Conservation (phyloP, 179 eudicot species). For the Silene noctiflora region DNA sequence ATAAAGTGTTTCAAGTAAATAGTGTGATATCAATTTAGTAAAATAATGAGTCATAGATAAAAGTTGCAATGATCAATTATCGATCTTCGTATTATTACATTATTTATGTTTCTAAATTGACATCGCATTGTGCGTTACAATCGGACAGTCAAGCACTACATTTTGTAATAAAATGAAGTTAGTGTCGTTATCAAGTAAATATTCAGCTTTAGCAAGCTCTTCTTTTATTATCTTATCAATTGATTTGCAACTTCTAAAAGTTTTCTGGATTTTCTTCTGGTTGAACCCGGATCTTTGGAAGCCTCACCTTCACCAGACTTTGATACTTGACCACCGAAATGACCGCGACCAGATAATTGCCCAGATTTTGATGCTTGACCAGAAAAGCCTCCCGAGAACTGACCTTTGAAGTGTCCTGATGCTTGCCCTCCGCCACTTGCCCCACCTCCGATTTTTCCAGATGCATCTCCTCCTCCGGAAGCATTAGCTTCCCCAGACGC, state of each 20-base stretch:
- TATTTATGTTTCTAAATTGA: background rate
- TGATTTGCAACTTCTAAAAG: background rate
- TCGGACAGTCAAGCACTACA: background rate
- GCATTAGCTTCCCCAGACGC: background rate
- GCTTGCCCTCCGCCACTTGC: background rate
- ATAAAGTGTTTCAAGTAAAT: too few species aligned
- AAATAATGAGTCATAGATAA: background rate
- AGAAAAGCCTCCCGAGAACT: background rate
- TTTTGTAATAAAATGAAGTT: background rate
- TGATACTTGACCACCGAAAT: background rate
- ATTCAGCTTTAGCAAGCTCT: background rate
- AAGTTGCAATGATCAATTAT: background rate
- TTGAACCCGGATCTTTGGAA: background rate
- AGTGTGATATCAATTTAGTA: background rate
- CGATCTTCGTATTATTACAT: background rate
- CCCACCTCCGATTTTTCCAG: background rate
- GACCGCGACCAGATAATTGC: background rate
- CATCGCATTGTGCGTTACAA: background rate
- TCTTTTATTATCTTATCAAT: background rate
- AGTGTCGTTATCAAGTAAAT: background rate
- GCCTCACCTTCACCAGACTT: background rate
- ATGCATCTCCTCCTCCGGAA: background rate
- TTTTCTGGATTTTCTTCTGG: conserved; percentile 5
- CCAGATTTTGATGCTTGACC: conserved; percentile 3
- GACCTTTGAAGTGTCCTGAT: background rate